Percentiles rank a stretch among this genome's conserved stretches.
Conservation (phyloP, 441 rosid genomes). For the Populus hybrid region DNA sequence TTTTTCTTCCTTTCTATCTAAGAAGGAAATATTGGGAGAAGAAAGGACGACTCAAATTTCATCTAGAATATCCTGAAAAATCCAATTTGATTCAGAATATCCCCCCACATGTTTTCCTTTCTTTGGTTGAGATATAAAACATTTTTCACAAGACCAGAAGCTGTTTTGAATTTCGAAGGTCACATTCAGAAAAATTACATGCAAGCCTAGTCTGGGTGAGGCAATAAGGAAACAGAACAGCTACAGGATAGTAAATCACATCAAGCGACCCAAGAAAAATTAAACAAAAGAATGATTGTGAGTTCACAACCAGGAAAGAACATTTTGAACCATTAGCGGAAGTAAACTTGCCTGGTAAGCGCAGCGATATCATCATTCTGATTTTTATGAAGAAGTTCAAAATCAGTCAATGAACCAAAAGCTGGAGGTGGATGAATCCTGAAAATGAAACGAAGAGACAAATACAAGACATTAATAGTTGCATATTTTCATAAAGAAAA, state of each 20-base stretch:
- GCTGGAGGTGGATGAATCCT: slow-evolving; percentile 56
- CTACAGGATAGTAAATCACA: slow-evolving; percentile 1
- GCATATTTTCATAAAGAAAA: slow-evolving; percentile 1
- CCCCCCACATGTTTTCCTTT: background rate
- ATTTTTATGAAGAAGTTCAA: slow-evolving; percentile 25
- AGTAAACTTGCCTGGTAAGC: slow-evolving; percentile 23
- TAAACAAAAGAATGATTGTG: background rate
- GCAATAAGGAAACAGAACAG: background rate
- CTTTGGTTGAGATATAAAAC: background rate
- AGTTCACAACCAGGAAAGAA: background rate
- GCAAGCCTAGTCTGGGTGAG: slow-evolving; percentile 1
- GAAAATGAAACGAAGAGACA: slow-evolving; percentile 17
- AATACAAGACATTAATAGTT: background rate
- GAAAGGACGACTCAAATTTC: background rate
- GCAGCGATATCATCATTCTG: slow-evolving; percentile 23
- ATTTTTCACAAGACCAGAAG: background rate
- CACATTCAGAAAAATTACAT: background rate
- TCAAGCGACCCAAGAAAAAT: slow-evolving; percentile 18
- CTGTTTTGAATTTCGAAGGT: background rate
- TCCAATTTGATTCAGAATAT: background rate
- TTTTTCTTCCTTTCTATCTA: background rate
- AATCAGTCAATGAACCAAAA: slow-evolving; percentile 46
- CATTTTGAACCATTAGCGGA: slow-evolving; percentile 25
- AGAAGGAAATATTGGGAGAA: background rate
- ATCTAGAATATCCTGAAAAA: background rate